Conservation (phyloP, 768 basidiomycete genomes). For the Boletus tomentosulus region DNA sequence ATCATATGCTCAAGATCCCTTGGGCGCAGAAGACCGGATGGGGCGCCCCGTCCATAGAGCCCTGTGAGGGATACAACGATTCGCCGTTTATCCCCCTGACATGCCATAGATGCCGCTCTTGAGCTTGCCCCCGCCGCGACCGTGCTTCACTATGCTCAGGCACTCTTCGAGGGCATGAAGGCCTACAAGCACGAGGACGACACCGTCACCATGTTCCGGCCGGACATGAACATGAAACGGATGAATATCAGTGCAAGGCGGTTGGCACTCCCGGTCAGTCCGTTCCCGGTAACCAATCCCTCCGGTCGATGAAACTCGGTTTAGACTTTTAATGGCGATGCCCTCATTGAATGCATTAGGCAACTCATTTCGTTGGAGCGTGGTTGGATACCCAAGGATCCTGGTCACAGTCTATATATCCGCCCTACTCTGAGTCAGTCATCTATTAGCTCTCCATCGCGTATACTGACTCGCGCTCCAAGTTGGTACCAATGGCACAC, state of each 20-base stretch:
- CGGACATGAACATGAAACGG: conserved; percentile 96
- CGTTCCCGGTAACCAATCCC: neutral
- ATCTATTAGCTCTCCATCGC: too few species aligned
- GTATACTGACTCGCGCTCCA: conserved; percentile 8
- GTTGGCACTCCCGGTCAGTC: conserved; percentile 67
- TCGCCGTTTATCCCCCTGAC: conserved; percentile 3
- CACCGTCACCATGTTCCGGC: conserved; percentile 80
- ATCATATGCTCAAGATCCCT: conserved; percentile 80
- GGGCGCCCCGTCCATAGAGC: conserved; percentile 76
- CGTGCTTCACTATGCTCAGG: conserved; percentile 91
- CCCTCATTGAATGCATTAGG: conserved; percentile 77
- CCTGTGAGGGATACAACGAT: conserved; percentile 51
- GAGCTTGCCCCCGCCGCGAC: conserved; percentile 40
- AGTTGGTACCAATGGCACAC: conserved; percentile 66
- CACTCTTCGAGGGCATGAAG: conserved; percentile 92
- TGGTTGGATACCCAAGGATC: conserved; percentile 86
- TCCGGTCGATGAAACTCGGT: conserved; percentile 3
- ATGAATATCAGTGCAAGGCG: conserved; percentile 85
- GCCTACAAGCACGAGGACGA: conserved; percentile 77
- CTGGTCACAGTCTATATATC: conserved; percentile 89
- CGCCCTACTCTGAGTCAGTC: conserved; percentile 67
- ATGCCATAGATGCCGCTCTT: conserved; percentile 18
- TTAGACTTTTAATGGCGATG: conserved; percentile 74
- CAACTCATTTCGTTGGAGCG: conserved; percentile 78
- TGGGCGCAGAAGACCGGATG: conserved; percentile 76